A percentile compares a stretch with the other conserved stretches of the same genome.
Conservation (phyloP, 257 asterid genomes). For the Mentha longifolia region DNA sequence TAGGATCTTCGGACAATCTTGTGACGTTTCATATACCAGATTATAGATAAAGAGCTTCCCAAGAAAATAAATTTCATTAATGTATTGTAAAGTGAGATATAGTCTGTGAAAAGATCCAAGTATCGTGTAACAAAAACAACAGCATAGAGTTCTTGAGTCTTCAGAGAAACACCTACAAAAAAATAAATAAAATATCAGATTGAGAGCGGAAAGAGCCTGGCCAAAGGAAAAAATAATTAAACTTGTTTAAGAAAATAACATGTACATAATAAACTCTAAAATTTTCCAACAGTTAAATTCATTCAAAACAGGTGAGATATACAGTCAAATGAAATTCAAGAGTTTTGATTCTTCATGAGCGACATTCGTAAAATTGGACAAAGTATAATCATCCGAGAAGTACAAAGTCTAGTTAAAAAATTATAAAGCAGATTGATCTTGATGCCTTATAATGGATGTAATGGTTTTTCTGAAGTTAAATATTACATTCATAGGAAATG, state of each 20-base stretch:
- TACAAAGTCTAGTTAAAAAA: neutral
- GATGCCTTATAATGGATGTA: neutral
- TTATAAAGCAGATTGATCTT: neutral
- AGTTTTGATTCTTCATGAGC: neutral
- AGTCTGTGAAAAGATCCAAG: conserved; percentile 77
- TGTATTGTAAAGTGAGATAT: conserved; percentile 74
- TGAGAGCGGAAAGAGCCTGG: neutral
- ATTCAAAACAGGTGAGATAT: neutral
- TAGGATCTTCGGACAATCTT: conserved; percentile 86
- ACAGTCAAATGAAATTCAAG: conserved; percentile 4
- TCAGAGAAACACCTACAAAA: conserved; percentile 74
- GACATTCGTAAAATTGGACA: neutral
- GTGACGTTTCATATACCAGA: conserved; percentile 86
- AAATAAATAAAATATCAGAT: conserved; percentile 27
- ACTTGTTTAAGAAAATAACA: neutral
- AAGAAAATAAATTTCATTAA: conserved; percentile 79
- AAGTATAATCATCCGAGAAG: neutral
- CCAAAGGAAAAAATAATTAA: neutral
- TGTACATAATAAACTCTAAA: neutral
- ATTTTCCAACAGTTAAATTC: neutral
- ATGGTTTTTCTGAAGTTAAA: neutral
- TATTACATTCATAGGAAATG: neutral
- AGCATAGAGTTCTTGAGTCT: conserved; percentile 89
- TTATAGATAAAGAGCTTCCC: conserved; percentile 86
- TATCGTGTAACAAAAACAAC: conserved; percentile 82